Percentiles rank a stretch among this genome's conserved stretches.
Evolutionary conservation across 2,329 filamentous ascomycete species (phyloP).

Genomic region (Fusarium xyrophilum): DNA sequence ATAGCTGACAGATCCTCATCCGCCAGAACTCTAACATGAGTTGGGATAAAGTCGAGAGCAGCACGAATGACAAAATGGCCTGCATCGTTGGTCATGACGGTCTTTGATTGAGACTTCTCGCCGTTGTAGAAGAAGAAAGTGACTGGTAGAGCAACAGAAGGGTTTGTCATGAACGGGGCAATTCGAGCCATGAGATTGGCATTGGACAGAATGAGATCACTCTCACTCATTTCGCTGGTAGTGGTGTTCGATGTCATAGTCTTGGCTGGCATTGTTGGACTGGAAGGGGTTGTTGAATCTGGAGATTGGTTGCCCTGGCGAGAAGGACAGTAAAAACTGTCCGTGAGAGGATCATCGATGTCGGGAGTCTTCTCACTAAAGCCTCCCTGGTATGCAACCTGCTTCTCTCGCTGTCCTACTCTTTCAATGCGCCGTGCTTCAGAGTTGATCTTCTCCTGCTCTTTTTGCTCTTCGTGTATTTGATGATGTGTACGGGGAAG

Average conservation of each 20-base stretch:
- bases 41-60: slow-evolving; percentile 87
- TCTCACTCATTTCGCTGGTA: slow-evolving; percentile 70
- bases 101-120: slow-evolving; percentile 79
- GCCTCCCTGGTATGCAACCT: slow-evolving; percentile 71
- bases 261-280: slow-evolving; percentile 52
- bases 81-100: slow-evolving; percentile 82
- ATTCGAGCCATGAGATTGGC: slow-evolving; percentile 86
- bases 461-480: slow-evolving; percentile 56
- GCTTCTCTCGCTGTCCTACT: slow-evolving; percentile 73
- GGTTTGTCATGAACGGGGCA: slow-evolving; percentile 87
- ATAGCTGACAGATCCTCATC: slow-evolving; percentile 84
- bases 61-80: slow-evolving; percentile 87
- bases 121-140: slow-evolving; percentile 97
- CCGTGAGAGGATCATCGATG: slow-evolving; percentile 48
- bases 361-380: slow-evolving; percentile 73
- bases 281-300: slow-evolving; percentile 51
- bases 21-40: slow-evolving; percentile 84
- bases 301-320: slow-evolving; percentile 48
- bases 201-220: slow-evolving; percentile 82
- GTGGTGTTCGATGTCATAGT: slow-evolving; percentile 42
- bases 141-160: slow-evolving; percentile 77
- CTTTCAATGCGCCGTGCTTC: slow-evolving; percentile 80
- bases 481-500: slow-evolving; percentile 38
- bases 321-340: slow-evolving; percentile 42
- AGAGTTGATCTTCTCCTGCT: slow-evolving; percentile 71